Evolutionary conservation across 2,329 filamentous ascomycete genomes (phyloP).

Genomic region (Trichophyton verrucosum): DNA sequence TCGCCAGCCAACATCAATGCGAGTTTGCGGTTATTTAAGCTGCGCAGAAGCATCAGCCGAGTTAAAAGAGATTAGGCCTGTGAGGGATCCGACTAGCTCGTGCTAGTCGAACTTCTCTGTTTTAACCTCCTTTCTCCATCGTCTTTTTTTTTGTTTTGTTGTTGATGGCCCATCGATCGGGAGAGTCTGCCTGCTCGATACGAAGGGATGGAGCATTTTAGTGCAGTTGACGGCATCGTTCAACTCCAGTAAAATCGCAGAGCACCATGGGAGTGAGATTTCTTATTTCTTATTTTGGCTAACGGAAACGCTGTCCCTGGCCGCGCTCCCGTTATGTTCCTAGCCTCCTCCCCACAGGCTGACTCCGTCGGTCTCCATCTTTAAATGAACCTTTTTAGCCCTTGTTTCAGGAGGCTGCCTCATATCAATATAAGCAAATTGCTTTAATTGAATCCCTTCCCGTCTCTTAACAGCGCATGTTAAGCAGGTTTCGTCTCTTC

Average conservation of each 20-base stretch:
- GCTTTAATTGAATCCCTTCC: background rate
- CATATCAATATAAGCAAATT: constrained; percentile 1
- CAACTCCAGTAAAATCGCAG: background rate
- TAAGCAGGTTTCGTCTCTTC: background rate
- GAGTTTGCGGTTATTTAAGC: background rate
- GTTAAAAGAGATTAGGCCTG: no score
- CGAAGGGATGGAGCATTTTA: background rate
- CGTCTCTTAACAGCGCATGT: background rate
- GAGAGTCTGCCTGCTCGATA: background rate
- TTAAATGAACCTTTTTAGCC: constrained; percentile 1
- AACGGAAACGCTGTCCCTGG: background rate
- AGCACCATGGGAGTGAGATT: background rate
- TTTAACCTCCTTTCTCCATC: background rate
- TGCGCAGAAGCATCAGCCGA: background rate
- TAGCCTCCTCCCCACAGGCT: background rate
- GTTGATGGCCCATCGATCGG: background rate
- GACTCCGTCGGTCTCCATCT: background rate
- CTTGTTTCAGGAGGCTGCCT: background rate
- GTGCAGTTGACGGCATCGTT: background rate
- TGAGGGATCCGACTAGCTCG: no score
- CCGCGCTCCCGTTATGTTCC: constrained; percentile 1
- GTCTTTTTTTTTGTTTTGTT: no score
- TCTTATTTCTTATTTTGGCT: background rate
- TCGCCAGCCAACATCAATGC: background rate
- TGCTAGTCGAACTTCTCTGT: background rate